A percentile compares a stretch with the other conserved stretches of the same genome.
These are phyloP conservation scores for Musa itinerans DNA, from an alignment of 176 grass and related monocot species.

Conservation along the genomic window DNA sequence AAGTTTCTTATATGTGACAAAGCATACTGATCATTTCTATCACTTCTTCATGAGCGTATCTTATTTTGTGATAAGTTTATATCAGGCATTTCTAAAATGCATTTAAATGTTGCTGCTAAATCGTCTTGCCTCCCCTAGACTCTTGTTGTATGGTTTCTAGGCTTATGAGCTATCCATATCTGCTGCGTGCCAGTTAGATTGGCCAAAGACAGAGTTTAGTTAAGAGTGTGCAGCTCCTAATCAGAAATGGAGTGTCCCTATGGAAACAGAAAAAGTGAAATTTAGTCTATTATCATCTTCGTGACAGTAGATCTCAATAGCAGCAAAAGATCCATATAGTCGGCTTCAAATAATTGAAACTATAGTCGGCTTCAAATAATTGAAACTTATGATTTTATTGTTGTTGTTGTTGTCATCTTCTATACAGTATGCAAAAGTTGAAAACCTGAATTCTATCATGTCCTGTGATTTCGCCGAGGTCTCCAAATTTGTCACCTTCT, in stretches of 20 bases:
- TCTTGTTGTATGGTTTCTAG: not conserved
- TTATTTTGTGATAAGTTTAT: no score
- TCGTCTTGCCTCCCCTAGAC: not conserved
- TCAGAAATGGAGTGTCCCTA: slow-evolving; percentile 65
- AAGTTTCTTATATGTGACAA: no score
- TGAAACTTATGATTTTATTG: no score
- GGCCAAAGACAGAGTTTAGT: slow-evolving; percentile 55
- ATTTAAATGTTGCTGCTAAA: not conserved
- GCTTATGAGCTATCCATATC: slow-evolving; percentile 83
- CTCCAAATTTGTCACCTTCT: slow-evolving; percentile 80
- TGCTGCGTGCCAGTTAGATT: slow-evolving; percentile 73
- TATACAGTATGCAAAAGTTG: slow-evolving; percentile 69
- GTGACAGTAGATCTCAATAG: no score
- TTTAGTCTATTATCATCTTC: no score
- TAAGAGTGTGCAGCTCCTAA: slow-evolving; percentile 46
- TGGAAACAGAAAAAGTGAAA: slow-evolving; percentile 49
- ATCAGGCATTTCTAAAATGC: no score
- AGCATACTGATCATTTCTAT: no score
- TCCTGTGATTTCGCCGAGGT: slow-evolving; percentile 32
- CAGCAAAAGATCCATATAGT: no score
- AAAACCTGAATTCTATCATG: slow-evolving; percentile 65
- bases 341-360: no score
- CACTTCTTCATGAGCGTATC: no score
- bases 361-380: no score
- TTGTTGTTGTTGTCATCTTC: slow-evolving; percentile 48